These are phyloP conservation scores for Carallia pectinifolia DNA, from an alignment of 345 rosid genomes.

Conservation along the genomic window DNA sequence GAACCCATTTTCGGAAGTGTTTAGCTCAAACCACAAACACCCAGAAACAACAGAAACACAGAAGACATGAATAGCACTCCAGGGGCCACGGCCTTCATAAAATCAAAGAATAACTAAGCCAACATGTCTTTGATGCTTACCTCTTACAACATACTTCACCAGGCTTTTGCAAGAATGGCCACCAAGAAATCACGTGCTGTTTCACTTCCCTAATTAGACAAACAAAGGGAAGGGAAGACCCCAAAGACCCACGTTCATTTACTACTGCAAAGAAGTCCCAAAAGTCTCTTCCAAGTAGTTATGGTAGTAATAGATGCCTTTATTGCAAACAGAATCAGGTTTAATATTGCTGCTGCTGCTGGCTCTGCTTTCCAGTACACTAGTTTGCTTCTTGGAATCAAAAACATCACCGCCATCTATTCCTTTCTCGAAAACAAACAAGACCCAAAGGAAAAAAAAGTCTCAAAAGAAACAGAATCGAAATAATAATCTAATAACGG, in stretches of 20 bases:
- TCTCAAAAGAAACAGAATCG: slow-evolving; percentile 11
- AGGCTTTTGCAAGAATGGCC: slow-evolving; percentile 15
- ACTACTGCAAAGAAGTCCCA: background rate
- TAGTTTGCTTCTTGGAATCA: slow-evolving; percentile 4
- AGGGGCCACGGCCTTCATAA: no score
- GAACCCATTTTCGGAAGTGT: background rate
- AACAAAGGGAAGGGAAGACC: background rate
- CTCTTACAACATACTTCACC: slow-evolving; percentile 15
- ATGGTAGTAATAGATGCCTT: background rate
- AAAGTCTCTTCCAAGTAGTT: background rate
- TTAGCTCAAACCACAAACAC: background rate
- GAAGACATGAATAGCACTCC: background rate
- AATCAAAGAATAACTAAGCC: no score
- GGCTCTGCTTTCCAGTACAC: background rate
- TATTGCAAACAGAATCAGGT: background rate
- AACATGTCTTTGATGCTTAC: slow-evolving; percentile 3
- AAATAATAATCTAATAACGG: slow-evolving; percentile 7
- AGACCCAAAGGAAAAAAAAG: slow-evolving; percentile 11
- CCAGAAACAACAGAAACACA: background rate
- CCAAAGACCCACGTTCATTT: background rate
- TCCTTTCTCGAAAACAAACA: slow-evolving; percentile 10
- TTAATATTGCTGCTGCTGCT: background rate
- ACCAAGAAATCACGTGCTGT: slow-evolving; percentile 15
- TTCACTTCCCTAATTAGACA: background rate
- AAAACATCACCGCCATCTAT: slow-evolving; percentile 19